phyloP scores from a whole-genome alignment of 768 basidiomycete species.

The Chlorophyllum brunneum region DNA sequence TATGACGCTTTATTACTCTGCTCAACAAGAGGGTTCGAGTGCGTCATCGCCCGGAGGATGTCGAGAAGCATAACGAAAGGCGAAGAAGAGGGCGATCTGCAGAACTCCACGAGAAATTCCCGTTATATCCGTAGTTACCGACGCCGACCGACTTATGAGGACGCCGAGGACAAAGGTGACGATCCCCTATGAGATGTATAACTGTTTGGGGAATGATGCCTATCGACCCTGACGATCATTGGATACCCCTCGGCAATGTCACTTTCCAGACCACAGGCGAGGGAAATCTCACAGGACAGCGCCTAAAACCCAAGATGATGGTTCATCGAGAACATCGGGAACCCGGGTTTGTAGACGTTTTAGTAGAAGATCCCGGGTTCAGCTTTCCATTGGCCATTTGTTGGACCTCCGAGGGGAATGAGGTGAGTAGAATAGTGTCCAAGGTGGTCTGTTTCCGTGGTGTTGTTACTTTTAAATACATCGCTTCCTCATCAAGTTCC shows the following conservation, averaged over 20 bases:
- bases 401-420: slow-evolving; percentile 7
- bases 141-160: background rate
- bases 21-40: slow-evolving; percentile 1
- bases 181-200: background rate
- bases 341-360: slow-evolving; percentile 10
- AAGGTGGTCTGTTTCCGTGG: slow-evolving; percentile 1
- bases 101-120: background rate
- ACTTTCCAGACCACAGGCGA: background rate
- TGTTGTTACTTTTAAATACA: background rate
- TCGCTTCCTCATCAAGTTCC: background rate
- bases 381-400: slow-evolving; percentile 4
- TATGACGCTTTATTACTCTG: slow-evolving; percentile 10
- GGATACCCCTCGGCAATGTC: slow-evolving; percentile 1
- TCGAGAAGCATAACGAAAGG: background rate
- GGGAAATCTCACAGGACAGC: background rate
- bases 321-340: background rate
- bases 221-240: slow-evolving; percentile 4
- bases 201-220: background rate
- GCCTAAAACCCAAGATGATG: background rate
- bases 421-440: background rate
- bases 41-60: slow-evolving; percentile 1
- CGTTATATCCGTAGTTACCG: slow-evolving; percentile 10
- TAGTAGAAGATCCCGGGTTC: slow-evolving; percentile 10
- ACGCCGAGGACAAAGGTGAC: slow-evolving; percentile 7
- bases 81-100: background rate